Conservation (phyloP, 768 basidiomycete species). For the Dentipellis sp. region DNA sequence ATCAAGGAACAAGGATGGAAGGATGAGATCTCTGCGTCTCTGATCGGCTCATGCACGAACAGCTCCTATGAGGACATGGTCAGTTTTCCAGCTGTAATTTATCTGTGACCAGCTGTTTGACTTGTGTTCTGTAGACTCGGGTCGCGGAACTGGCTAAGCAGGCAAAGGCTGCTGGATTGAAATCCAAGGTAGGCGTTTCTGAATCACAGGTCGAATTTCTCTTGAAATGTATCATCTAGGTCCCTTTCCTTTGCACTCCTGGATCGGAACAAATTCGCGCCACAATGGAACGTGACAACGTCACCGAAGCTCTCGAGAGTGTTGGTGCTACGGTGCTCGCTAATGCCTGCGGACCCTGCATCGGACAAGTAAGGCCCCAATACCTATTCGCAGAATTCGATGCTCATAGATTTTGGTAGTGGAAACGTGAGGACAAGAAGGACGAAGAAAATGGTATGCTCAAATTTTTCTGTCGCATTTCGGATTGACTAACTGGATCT, state of each 20-base stretch:
- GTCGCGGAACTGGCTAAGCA: slow-evolving; percentile 89
- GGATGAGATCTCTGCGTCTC: slow-evolving; percentile 79
- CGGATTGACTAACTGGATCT: slow-evolving; percentile 1
- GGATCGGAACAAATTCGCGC: slow-evolving; percentile 96
- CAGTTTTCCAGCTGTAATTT: slow-evolving; percentile 5
- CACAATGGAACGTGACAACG: slow-evolving; percentile 90
- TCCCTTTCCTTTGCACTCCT: slow-evolving; percentile 83
- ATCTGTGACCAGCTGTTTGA: background rate
- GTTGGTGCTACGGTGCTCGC: slow-evolving; percentile 94
- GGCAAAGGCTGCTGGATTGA: slow-evolving; percentile 76
- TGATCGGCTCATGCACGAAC: slow-evolving; percentile 99
- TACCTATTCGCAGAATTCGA: background rate
- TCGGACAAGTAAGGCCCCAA: slow-evolving; percentile 62
- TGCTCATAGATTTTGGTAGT: slow-evolving; percentile 31
- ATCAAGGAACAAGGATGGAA: slow-evolving; percentile 87
- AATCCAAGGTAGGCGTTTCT: slow-evolving; percentile 44
- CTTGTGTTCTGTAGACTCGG: slow-evolving; percentile 50
- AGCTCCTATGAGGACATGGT: slow-evolving; percentile 97
- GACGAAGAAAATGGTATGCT: slow-evolving; percentile 82
- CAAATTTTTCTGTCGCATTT: background rate
- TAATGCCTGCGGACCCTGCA: slow-evolving; percentile 98
- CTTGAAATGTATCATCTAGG: slow-evolving; percentile 26
- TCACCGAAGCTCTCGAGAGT: slow-evolving; percentile 72
- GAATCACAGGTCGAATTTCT: background rate
- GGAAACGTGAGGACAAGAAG: slow-evolving; percentile 87